These are phyloP conservation scores for Pisolithus marmoratus DNA, from an alignment of 768 basidiomycete species.

Conservation along the genomic window DNA sequence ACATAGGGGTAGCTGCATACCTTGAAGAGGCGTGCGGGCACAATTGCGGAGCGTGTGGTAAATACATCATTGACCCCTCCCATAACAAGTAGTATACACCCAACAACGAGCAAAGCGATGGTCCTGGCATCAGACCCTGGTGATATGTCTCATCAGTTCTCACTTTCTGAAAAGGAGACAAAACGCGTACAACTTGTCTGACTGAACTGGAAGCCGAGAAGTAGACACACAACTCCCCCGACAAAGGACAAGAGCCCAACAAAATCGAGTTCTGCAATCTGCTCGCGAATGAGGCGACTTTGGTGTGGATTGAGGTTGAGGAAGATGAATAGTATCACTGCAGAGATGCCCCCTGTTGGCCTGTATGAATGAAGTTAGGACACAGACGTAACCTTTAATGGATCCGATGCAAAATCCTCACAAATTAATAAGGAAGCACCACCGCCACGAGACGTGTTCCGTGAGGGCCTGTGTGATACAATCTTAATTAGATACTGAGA, in stretches of 20 bases:
- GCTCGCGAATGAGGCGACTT: slow-evolving; percentile 49
- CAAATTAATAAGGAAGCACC: slow-evolving; percentile 82
- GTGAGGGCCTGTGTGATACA: slow-evolving; percentile 48
- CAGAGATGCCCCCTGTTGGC: slow-evolving; percentile 68
- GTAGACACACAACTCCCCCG: slow-evolving; percentile 56
- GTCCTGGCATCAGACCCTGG: slow-evolving; percentile 56
- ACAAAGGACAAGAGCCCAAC: slow-evolving; percentile 60
- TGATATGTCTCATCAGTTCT: background rate
- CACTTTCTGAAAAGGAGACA: background rate
- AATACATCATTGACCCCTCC: slow-evolving; percentile 53
- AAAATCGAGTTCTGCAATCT: slow-evolving; percentile 68
- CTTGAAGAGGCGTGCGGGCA: slow-evolving; percentile 73
- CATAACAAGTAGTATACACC: slow-evolving; percentile 44
- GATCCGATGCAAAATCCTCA: slow-evolving; percentile 23
- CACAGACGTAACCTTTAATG: background rate
- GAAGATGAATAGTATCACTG: slow-evolving; percentile 59
- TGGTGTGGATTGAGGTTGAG: slow-evolving; percentile 75
- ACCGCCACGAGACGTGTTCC: slow-evolving; percentile 75
- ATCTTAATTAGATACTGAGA: slow-evolving; percentile 3
- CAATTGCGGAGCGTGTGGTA: slow-evolving; percentile 62
- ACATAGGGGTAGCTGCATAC: slow-evolving; percentile 25
- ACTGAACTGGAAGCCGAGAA: slow-evolving; percentile 71
- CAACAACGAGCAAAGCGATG: slow-evolving; percentile 57
- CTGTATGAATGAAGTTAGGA: slow-evolving; percentile 29
- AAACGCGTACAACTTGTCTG: slow-evolving; percentile 54